A percentile compares a stretch with the other conserved stretches of the same genome.
These are phyloP conservation scores for Cicer bijugum DNA, from an alignment of 306 rosid species.

Conservation along the genomic window DNA sequence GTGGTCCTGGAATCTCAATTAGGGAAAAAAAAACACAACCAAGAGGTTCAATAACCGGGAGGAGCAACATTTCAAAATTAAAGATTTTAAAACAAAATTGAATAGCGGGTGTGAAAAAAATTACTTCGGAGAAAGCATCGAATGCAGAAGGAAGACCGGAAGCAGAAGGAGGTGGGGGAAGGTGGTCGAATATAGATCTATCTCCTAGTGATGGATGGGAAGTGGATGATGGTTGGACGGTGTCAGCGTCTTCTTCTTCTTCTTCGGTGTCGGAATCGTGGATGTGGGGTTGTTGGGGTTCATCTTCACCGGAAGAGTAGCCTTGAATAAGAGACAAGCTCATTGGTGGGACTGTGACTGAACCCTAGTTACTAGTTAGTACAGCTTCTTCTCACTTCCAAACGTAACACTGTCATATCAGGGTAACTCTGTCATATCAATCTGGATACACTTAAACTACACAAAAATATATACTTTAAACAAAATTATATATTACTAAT, in stretches of 20 bases:
- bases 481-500: no score
- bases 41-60: slow-evolving; percentile 15
- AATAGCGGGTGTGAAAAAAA: background rate
- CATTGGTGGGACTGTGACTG: slow-evolving; percentile 48
- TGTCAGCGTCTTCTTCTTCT: background rate
- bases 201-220: slow-evolving; percentile 58
- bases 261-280: slow-evolving; percentile 45
- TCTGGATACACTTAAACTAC: background rate
- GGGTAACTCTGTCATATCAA: background rate
- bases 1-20: slow-evolving; percentile 83
- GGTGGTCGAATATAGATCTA: slow-evolving; percentile 67
- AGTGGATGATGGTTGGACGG: slow-evolving; percentile 30
- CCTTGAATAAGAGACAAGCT: slow-evolving; percentile 86
- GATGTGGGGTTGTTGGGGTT: slow-evolving; percentile 29
- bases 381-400: background rate
- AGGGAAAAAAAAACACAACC: background rate
- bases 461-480: no score
- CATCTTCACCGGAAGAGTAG: slow-evolving; percentile 74
- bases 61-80: slow-evolving; percentile 10
- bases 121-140: slow-evolving; percentile 91
- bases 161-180: slow-evolving; percentile 58
- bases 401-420: background rate
- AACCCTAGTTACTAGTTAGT: slow-evolving; percentile 3
- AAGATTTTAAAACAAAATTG: background rate
- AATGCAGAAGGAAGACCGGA: slow-evolving; percentile 86